Conservation (phyloP, 2,329 filamentous ascomycete species). For the Fusarium sp. region DNA sequence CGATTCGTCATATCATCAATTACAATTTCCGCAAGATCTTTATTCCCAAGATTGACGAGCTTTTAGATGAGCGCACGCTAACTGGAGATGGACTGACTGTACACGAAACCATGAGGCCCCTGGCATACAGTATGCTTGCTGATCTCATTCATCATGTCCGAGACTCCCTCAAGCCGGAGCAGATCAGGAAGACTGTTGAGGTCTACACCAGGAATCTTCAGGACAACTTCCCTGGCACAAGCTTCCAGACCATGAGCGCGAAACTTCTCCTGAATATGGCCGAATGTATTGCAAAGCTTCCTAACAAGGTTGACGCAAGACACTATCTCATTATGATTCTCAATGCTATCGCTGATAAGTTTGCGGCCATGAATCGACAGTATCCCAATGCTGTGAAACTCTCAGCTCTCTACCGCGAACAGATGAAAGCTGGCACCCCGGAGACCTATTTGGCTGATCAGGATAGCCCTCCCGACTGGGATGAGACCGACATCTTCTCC, state of each 20-base stretch:
- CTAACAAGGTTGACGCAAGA: conserved; percentile 92
- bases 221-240: conserved; percentile 95
- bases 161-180: conserved; percentile 86
- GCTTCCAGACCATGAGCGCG: conserved; percentile 99
- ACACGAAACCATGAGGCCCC: conserved; percentile 93
- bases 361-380: conserved; percentile 96
- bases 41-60: conserved; percentile 90
- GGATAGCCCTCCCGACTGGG: conserved; percentile 88
- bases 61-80: conserved; percentile 92
- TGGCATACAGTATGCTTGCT: conserved; percentile 98
- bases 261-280: conserved; percentile 98
- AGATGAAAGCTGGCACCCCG: conserved; percentile 69
- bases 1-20: conserved; percentile 98
- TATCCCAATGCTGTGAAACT: conserved; percentile 95
- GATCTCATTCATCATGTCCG: conserved; percentile 97
- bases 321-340: conserved; percentile 98
- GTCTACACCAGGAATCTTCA: conserved; percentile 97
- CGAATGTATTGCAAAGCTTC: conserved; percentile 94
- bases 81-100: conserved; percentile 97
- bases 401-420: conserved; percentile 79
- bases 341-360: conserved; percentile 98
- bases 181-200: conserved; percentile 95
- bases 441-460: conserved; percentile 90
- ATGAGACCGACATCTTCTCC: conserved; percentile 96
- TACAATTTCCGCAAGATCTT: conserved; percentile 99